These are phyloP conservation scores for Pedinophyceae sp. DNA, from an alignment of 139 green algal genomes.

Conservation along the genomic window DNA sequence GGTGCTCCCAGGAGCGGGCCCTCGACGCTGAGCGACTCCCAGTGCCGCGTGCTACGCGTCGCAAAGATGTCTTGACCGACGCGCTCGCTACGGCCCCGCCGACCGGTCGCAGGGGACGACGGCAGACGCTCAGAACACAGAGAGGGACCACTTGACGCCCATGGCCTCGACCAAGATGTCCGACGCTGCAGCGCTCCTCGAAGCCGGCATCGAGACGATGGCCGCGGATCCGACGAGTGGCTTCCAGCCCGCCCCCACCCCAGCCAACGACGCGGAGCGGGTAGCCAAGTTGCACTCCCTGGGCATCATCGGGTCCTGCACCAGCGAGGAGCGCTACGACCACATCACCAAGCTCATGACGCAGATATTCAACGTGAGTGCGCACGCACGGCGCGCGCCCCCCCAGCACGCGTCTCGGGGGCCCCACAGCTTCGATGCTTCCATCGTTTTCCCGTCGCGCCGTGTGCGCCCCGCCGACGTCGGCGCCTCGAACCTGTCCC, in stretches of 20 bases:
- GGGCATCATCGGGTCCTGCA: not conserved
- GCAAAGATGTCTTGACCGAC: too few relatives aligned
- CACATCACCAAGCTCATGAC: not conserved
- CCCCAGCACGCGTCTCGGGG: not conserved
- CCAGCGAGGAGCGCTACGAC: not conserved
- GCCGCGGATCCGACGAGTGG: too few relatives aligned
- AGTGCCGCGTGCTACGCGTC: too few relatives aligned
- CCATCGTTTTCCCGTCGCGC: not conserved
- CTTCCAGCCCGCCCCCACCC: not conserved
- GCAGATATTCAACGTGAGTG: not conserved
- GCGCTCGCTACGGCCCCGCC: too few relatives aligned
- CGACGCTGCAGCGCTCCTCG: too few relatives aligned
- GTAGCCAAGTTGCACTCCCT: not conserved
- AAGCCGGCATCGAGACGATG: too few relatives aligned
- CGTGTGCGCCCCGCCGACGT: not conserved
- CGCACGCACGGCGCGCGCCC: not conserved
- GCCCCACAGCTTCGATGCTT: not conserved
- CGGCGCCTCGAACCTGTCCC: not conserved
- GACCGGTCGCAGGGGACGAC: too few relatives aligned
- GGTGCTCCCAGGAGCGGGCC: too few relatives aligned
- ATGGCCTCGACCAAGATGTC: too few relatives aligned
- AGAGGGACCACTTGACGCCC: too few relatives aligned
- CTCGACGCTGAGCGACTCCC: too few relatives aligned
- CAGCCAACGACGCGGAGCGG: not conserved
- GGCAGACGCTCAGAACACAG: too few relatives aligned